These are phyloP conservation scores for Backusella sp. DNA, from an alignment of 192 early-diverging fungal species.

Conservation along the genomic window DNA sequence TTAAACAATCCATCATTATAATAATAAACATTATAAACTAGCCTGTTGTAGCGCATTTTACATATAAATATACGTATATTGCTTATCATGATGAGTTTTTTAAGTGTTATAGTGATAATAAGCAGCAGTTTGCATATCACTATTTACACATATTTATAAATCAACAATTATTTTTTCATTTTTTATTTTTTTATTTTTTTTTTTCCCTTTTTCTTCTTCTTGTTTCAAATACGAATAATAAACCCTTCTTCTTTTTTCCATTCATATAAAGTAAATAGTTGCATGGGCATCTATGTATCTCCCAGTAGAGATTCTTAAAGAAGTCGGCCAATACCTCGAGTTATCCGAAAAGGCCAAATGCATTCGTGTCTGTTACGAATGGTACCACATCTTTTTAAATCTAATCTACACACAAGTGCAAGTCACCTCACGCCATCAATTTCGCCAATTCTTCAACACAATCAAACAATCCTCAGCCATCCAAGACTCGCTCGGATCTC, in stretches of 20 bases:
- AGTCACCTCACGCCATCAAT: not conserved
- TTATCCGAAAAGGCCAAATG: not conserved
- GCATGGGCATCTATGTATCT: conserved; percentile 12
- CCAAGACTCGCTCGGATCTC: not conserved
- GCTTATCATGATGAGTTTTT: too few relatives aligned
- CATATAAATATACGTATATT: too few relatives aligned
- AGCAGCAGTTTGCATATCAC: too few relatives aligned
- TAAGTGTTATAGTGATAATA: too few relatives aligned
- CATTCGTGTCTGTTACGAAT: conserved; percentile 9
- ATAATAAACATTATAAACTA: too few relatives aligned
- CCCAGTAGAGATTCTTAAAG: conserved; percentile 14
- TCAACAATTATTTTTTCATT: not conserved
- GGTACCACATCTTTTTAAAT: conserved; percentile 8
- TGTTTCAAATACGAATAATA: not conserved
- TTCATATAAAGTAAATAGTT: not conserved
- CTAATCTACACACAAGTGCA: not conserved
- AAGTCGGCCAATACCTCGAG: conserved; percentile 1
- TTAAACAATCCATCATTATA: conserved; percentile 1
- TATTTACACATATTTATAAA: not conserved
- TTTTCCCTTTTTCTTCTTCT: not conserved
- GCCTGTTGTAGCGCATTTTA: too few relatives aligned
- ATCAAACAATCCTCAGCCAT: not conserved
- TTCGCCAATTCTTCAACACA: not conserved
- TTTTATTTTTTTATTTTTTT: too few relatives aligned
- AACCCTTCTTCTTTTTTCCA: not conserved